Evolutionary conservation across 345 rosid species (phyloP).

Genomic region (Salix exigua): DNA sequence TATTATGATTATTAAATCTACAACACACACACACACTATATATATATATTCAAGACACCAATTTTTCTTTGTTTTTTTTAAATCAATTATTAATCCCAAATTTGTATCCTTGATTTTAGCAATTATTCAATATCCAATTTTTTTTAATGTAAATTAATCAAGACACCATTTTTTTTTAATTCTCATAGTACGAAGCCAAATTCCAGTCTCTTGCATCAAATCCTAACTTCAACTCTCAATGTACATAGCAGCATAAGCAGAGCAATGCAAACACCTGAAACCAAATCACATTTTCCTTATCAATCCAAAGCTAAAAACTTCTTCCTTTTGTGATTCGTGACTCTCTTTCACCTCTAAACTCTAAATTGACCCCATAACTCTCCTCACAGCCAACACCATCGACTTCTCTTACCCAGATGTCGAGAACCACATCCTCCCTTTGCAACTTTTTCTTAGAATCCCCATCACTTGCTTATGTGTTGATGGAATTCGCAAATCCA

Average conservation of each 20-base stretch:
- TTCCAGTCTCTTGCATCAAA: not conserved
- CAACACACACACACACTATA: too few relatives aligned
- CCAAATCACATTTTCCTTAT: not conserved
- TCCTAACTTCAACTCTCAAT: not conserved
- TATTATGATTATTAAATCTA: too few relatives aligned
- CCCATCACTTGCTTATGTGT: slow-evolving; percentile 82
- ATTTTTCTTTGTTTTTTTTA: too few relatives aligned
- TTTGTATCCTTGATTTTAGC: too few relatives aligned
- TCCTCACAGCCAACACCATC: slow-evolving; percentile 77
- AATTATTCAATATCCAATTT: too few relatives aligned
- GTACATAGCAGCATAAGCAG: not conserved
- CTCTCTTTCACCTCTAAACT: slow-evolving; percentile 50
- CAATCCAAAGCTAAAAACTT: not conserved
- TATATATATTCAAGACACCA: too few relatives aligned
- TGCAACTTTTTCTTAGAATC: slow-evolving; percentile 68
- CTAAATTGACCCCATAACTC: slow-evolving; percentile 71
- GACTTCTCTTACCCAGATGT: slow-evolving; percentile 88
- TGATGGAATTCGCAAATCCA: slow-evolving; percentile 81
- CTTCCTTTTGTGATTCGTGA: slow-evolving; percentile 24
- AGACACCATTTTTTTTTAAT: too few relatives aligned
- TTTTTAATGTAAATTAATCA: too few relatives aligned
- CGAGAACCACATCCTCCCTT: slow-evolving; percentile 87
- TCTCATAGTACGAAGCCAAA: not conserved
- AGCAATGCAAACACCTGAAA: not conserved
- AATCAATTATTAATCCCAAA: too few relatives aligned